Conservation (phyloP, 1,139 yeast species). For the Zygosaccharomyces sapae region DNA sequence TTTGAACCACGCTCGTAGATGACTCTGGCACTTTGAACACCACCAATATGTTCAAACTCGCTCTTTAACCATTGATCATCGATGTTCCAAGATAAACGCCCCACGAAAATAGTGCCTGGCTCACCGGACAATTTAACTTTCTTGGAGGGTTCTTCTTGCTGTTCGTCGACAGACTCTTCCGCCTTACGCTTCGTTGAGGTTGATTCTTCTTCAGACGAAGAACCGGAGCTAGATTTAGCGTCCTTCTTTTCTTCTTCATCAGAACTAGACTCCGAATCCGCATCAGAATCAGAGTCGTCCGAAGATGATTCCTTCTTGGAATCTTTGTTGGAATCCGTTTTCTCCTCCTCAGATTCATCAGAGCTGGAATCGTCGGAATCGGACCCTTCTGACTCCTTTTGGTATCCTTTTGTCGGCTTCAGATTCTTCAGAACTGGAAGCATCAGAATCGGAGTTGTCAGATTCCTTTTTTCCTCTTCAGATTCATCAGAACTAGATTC, state of each 20-base stretch:
- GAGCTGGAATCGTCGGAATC: conserved; percentile 28
- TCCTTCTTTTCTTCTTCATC: conserved; percentile 16
- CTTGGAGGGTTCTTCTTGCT: conserved; percentile 41
- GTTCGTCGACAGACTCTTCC: conserved; percentile 29
- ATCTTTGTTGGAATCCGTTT: conserved; percentile 30
- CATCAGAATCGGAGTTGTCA: conserved; percentile 9
- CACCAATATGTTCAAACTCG: conserved; percentile 80
- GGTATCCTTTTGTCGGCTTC: background rate
- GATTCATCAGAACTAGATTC: conserved; percentile 34
- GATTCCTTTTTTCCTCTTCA: conserved; percentile 29
- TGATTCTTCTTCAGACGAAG: conserved; percentile 11
- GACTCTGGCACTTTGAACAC: conserved; percentile 84
- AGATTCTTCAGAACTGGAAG: conserved; percentile 29
- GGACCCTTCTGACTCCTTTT: conserved; percentile 2
- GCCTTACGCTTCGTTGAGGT: conserved; percentile 40
- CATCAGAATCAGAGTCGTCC: conserved; percentile 12
- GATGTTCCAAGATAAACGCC: conserved; percentile 94
- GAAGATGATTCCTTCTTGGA: conserved; percentile 19
- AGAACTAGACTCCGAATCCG: conserved; percentile 27
- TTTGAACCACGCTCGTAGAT: conserved; percentile 90
- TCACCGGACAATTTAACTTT: conserved; percentile 43
- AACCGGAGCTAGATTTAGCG: conserved; percentile 30
- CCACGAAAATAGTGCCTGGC: conserved; percentile 90
- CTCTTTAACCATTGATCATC: conserved; percentile 90
- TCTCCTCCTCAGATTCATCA: conserved; percentile 15